phyloP scores from a whole-genome alignment of 176 grass and related monocot genomes.

The Poa pratensis region DNA sequence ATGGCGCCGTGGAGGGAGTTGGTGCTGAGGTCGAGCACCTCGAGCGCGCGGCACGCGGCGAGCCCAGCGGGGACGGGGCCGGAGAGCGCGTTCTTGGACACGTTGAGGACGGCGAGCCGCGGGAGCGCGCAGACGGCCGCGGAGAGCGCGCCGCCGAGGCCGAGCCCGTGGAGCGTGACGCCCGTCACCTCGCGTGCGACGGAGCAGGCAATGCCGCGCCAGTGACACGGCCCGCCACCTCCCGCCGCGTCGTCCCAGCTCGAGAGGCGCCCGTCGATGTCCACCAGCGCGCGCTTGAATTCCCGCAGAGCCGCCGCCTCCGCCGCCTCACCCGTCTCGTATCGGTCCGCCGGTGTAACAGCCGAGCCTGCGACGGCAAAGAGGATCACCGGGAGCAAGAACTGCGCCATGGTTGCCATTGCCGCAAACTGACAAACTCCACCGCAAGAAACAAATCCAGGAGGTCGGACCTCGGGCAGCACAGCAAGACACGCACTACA shows the following conservation, averaged over 20 bases:
- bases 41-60: constrained; percentile 53
- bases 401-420: constrained; percentile 35
- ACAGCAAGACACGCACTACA: background rate
- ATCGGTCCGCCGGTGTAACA: background rate
- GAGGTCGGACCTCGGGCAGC: background rate
- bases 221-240: constrained; percentile 58
- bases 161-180: constrained; percentile 64
- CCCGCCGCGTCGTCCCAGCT: constrained; percentile 51
- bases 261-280: constrained; percentile 58
- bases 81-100: constrained; percentile 73
- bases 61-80: constrained; percentile 62
- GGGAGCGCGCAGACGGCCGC: constrained; percentile 66
- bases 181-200: constrained; percentile 52
- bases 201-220: constrained; percentile 80
- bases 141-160: constrained; percentile 69
- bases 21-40: constrained; percentile 94
- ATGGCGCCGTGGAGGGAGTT: constrained; percentile 67
- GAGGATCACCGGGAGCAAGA: constrained; percentile 30
- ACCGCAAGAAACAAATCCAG: background rate
- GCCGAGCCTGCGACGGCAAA: background rate
- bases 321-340: background rate
- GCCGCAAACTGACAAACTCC: background rate
- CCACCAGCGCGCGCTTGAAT: constrained; percentile 68
- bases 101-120: constrained; percentile 63
- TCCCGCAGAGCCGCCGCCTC: constrained; percentile 47